Percentiles rank a stretch among this genome's conserved stretches.
These are phyloP conservation scores for Aspergillus sp. DNA, from an alignment of 2,329 filamentous ascomycete species.

Conservation along the genomic window DNA sequence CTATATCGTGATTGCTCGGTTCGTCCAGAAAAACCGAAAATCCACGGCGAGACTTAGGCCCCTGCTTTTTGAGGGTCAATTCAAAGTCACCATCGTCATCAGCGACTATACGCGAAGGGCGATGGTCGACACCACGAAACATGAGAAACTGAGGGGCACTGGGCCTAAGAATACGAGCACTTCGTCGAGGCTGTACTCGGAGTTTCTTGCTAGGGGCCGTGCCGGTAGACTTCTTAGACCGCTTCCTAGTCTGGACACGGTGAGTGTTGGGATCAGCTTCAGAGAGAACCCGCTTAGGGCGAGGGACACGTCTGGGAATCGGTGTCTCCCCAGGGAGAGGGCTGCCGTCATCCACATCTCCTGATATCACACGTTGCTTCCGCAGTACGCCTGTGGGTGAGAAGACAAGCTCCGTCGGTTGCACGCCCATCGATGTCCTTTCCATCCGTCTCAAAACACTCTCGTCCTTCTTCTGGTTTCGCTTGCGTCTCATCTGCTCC, in stretches of 20 bases:
- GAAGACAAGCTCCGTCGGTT: slow-evolving; percentile 44
- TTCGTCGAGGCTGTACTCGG: slow-evolving; percentile 10
- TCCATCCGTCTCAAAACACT: slow-evolving; percentile 42
- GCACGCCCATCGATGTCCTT: slow-evolving; percentile 36
- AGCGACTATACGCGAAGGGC: slow-evolving; percentile 9
- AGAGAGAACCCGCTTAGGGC: slow-evolving; percentile 27
- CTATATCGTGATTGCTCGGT: slow-evolving; percentile 5
- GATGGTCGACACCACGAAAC: slow-evolving; percentile 12
- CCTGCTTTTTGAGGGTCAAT: slow-evolving; percentile 23
- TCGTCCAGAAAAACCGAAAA: slow-evolving; percentile 35
- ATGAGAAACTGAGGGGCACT: slow-evolving; percentile 13
- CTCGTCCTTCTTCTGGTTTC: slow-evolving; percentile 47
- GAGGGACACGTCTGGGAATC: slow-evolving; percentile 31
- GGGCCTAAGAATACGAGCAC: slow-evolving; percentile 15
- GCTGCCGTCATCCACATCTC: slow-evolving; percentile 43
- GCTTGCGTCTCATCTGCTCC: slow-evolving; percentile 41
- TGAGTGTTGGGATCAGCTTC: slow-evolving; percentile 28
- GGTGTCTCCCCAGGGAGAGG: slow-evolving; percentile 41
- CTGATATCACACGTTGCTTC: slow-evolving; percentile 41
- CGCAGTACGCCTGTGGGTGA: slow-evolving; percentile 38
- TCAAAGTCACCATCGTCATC: slow-evolving; percentile 29
- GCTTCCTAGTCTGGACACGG: slow-evolving; percentile 21
- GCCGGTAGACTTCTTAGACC: slow-evolving; percentile 11
- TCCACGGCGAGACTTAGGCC: slow-evolving; percentile 21
- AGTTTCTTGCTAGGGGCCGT: slow-evolving; percentile 5